phyloP scores from a whole-genome alignment of 2,329 filamentous ascomycete genomes.

The Sordariomycetes sp. region DNA sequence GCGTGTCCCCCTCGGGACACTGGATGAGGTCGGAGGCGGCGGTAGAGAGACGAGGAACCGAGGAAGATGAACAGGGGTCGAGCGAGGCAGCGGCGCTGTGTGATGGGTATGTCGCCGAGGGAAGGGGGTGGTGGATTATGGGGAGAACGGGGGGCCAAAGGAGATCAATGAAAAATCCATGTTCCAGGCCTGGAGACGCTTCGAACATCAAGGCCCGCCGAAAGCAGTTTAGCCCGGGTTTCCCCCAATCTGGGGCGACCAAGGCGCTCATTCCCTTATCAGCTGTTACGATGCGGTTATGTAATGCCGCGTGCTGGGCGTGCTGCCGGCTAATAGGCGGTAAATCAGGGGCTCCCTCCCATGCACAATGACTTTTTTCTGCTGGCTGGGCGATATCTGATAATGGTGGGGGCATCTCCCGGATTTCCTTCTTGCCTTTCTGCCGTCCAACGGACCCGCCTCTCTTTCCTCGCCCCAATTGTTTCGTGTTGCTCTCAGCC shows the following conservation, averaged over 20 bases:
- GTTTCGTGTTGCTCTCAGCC: not conserved
- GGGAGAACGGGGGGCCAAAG: not conserved
- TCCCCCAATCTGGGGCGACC: not conserved
- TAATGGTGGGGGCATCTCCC: not conserved
- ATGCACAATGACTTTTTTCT: too few relatives aligned
- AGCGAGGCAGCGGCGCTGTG: not conserved
- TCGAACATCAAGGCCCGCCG: not conserved
- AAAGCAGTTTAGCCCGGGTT: not conserved
- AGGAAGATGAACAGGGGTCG: not conserved
- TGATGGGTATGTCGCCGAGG: not conserved
- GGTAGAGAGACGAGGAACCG: not conserved
- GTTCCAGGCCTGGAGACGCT: not conserved
- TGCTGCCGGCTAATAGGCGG: not conserved
- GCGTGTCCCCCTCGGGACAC: not conserved
- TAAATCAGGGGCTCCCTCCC: not conserved
- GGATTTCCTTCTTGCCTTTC: too few relatives aligned
- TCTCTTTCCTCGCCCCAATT: not conserved
- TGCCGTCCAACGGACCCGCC: not conserved
- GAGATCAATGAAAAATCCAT: not conserved
- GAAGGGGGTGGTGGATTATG: not conserved
- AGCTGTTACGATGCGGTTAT: not conserved
- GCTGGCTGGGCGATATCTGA: not conserved
- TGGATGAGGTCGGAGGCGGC: not conserved
- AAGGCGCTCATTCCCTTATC: not conserved
- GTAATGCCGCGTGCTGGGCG: not conserved